A percentile compares a stretch with the other conserved stretches of the same genome.
phyloP scores from a whole-genome alignment of 208 protist genomes.

The Porcisia hertigi region DNA sequence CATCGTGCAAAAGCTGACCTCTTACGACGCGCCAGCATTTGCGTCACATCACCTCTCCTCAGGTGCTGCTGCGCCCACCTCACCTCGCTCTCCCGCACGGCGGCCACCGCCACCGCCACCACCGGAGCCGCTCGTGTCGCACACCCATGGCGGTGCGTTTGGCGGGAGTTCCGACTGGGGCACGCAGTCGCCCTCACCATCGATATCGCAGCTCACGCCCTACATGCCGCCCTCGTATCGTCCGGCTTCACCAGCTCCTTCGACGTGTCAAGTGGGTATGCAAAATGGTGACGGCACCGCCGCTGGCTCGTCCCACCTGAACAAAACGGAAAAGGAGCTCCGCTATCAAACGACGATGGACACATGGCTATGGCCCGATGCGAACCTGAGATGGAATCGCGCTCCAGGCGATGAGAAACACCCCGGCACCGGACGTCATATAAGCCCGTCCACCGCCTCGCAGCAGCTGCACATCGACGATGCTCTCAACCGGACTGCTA shows the following conservation, averaged over 20 bases:
- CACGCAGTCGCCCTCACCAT: neutral
- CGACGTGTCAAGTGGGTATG: neutral
- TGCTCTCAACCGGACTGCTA: neutral
- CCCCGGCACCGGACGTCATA: neutral
- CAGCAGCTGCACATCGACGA: conserved; percentile 12
- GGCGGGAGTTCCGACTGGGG: neutral
- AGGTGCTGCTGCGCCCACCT: neutral
- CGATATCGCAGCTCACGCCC: neutral
- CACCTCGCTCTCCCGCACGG: neutral
- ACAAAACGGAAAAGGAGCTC: conserved; percentile 7
- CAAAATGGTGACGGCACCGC: neutral
- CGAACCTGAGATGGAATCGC: neutral
- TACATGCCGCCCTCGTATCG: neutral
- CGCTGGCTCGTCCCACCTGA: neutral
- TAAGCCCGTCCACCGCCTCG: conserved; percentile 4
- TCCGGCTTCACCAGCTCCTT: neutral
- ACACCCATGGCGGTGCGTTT: neutral
- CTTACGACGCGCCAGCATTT: conserved; percentile 26
- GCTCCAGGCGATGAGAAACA: neutral
- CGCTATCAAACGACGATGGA: conserved; percentile 28
- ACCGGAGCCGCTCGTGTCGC: neutral
- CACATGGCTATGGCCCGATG: conserved; percentile 20
- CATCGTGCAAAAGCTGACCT: conserved; percentile 36
- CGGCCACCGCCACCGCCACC: conserved; percentile 22
- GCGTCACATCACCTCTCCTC: neutral